Evolutionary conservation across 192 early-diverging fungal genomes (phyloP).

Genomic region (Backusella westeae): DNA sequence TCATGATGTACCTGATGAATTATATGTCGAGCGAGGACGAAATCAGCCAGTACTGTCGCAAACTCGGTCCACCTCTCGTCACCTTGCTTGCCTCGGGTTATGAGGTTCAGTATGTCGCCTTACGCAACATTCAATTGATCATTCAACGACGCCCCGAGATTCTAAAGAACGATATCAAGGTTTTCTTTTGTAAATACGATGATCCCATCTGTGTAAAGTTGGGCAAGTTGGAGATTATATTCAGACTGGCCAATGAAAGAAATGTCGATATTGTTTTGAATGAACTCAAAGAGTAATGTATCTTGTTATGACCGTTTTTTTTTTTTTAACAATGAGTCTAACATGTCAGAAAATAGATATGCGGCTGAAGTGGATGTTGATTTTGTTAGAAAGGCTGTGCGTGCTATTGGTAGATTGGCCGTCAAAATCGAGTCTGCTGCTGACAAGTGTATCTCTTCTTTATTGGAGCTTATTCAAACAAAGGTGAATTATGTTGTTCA

Average conservation of each 20-base stretch:
- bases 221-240: constrained; percentile 95
- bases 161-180: constrained; percentile 89
- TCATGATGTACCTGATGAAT: constrained; percentile 93
- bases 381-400: constrained; percentile 96
- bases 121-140: constrained; percentile 94
- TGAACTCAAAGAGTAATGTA: constrained; percentile 81
- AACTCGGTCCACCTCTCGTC: constrained; percentile 90
- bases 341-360: constrained; percentile 49
- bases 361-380: constrained; percentile 96
- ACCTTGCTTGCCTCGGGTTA: constrained; percentile 86
- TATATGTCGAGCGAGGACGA: constrained; percentile 83
- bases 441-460: constrained; percentile 81
- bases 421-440: constrained; percentile 91
- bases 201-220: constrained; percentile 99
- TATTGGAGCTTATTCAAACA: constrained; percentile 92
- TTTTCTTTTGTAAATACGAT: constrained; percentile 99
- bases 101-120: constrained; percentile 96
- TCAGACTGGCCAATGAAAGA: constrained; percentile 76
- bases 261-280: constrained; percentile 88
- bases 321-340: no score
- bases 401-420: constrained; percentile 94
- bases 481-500: constrained; percentile 99
- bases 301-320: background rate
- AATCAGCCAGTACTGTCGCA: constrained; percentile 71
- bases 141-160: constrained; percentile 89